These are phyloP conservation scores for Bipolaris bicolor DNA, from an alignment of 2,329 filamentous ascomycete species.

Conservation along the genomic window DNA sequence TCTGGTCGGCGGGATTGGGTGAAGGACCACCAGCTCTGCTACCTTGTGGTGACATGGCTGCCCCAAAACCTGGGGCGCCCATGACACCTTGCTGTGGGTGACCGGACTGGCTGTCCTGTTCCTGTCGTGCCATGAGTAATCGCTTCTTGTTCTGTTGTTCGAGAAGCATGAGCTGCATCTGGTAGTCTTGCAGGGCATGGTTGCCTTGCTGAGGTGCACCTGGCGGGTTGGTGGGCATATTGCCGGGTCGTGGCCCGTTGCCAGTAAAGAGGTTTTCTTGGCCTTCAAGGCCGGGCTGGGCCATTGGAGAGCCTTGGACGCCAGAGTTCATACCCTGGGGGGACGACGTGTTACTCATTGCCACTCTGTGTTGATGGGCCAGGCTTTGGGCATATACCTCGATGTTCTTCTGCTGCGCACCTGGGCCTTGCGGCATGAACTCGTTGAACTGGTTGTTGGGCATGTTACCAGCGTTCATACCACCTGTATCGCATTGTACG, in stretches of 20 bases:
- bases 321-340: conserved; percentile 72
- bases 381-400: conserved; percentile 86
- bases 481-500: conserved; percentile 67
- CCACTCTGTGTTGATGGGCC: conserved; percentile 80
- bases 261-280: conserved; percentile 44
- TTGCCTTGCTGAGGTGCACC: conserved; percentile 65
- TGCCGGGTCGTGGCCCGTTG: conserved; percentile 38
- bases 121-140: conserved; percentile 80
- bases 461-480: conserved; percentile 76
- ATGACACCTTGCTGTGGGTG: conserved; percentile 56
- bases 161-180: conserved; percentile 86
- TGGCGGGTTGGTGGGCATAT: conserved; percentile 67
- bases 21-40: conserved; percentile 73
- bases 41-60: conserved; percentile 72
- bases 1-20: conserved; percentile 77
- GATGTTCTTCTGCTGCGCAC: conserved; percentile 80
- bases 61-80: conserved; percentile 62
- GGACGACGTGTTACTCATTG: conserved; percentile 80
- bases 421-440: conserved; percentile 60
- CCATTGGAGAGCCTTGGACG: conserved; percentile 85
- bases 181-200: conserved; percentile 83
- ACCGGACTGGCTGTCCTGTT: conserved; percentile 71
- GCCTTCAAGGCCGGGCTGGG: conserved; percentile 60
- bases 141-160: conserved; percentile 89
- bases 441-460: conserved; percentile 76